phyloP scores from a whole-genome alignment of 192 early-diverging fungal species.

The Rhizophagus clarus region DNA sequence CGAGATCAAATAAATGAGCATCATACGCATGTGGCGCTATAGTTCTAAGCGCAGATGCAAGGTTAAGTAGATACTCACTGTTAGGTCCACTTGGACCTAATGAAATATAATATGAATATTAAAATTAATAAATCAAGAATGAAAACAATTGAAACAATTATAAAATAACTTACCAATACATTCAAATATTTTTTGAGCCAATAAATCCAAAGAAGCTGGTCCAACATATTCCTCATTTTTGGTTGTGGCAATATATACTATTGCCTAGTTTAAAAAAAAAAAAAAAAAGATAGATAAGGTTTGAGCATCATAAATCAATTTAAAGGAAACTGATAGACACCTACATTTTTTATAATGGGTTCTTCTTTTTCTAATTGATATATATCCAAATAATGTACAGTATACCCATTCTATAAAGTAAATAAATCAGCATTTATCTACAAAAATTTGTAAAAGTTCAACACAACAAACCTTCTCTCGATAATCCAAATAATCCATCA shows the following conservation, averaged over 20 bases:
- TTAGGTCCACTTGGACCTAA: slow-evolving; percentile 71
- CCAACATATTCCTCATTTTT: slow-evolving; percentile 81
- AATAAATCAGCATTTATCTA: not conserved
- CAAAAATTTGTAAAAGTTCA: not conserved
- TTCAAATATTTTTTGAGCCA: slow-evolving; percentile 66
- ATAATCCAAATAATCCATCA: slow-evolving; percentile 77
- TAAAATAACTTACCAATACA: slow-evolving; percentile 50
- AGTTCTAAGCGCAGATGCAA: slow-evolving; percentile 61
- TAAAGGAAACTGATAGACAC: not conserved
- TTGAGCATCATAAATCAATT: not conserved
- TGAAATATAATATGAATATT: not conserved
- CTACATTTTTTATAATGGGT: slow-evolving; percentile 58
- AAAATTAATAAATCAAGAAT: slow-evolving; percentile 11
- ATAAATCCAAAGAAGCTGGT: slow-evolving; percentile 57
- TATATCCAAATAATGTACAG: slow-evolving; percentile 63
- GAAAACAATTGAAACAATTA: not conserved
- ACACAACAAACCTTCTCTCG: slow-evolving; percentile 70
- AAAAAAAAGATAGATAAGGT: too few relatives aligned
- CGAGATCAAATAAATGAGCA: slow-evolving; percentile 62
- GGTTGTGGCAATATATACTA: slow-evolving; percentile 80
- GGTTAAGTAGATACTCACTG: slow-evolving; percentile 68
- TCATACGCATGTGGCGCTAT: slow-evolving; percentile 55
- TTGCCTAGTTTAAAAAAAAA: slow-evolving; percentile 47
- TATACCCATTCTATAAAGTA: slow-evolving; percentile 72
- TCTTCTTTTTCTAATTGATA: slow-evolving; percentile 43